Percentiles rank a stretch among this genome's conserved stretches.
Conservation (phyloP, 176 grass and related monocot species). For the Ensete glaucum region DNA sequence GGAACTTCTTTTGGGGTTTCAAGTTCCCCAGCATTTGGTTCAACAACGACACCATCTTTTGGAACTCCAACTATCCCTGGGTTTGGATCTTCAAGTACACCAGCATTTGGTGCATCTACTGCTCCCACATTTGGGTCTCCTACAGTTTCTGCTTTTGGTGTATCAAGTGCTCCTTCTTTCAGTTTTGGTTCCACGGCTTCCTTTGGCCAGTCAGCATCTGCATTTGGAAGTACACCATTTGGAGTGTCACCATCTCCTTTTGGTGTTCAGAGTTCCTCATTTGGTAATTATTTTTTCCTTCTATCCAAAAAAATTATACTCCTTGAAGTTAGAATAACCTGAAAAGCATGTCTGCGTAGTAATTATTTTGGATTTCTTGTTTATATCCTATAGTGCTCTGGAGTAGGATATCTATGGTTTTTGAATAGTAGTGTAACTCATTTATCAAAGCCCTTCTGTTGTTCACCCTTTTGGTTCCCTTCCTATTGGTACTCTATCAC, state of each 20-base stretch:
- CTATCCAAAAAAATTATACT: slow-evolving; percentile 19
- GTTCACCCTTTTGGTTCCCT: slow-evolving; percentile 47
- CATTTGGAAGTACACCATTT: slow-evolving; percentile 61
- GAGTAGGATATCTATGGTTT: background rate
- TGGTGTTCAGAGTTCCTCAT: slow-evolving; percentile 51
- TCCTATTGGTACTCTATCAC: slow-evolving; percentile 30
- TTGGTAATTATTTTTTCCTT: slow-evolving; percentile 44
- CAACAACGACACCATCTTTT: slow-evolving; percentile 27
- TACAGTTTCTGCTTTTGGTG: slow-evolving; percentile 56
- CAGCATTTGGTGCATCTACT: slow-evolving; percentile 50
- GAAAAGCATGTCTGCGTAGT: slow-evolving; percentile 31
- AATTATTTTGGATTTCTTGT: slow-evolving; percentile 37
- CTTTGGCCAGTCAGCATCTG: slow-evolving; percentile 51
- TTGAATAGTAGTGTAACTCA: slow-evolving; percentile 21
- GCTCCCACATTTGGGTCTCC: slow-evolving; percentile 52
- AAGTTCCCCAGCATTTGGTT: slow-evolving; percentile 52
- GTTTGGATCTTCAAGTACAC: slow-evolving; percentile 52
- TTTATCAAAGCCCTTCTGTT: slow-evolving; percentile 35
- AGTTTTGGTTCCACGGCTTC: slow-evolving; percentile 63
- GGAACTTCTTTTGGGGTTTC: slow-evolving; percentile 19
- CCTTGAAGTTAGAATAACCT: background rate
- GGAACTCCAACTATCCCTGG: slow-evolving; percentile 44
- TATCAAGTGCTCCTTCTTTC: slow-evolving; percentile 38
- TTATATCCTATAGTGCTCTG: slow-evolving; percentile 27
- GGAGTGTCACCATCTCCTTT: slow-evolving; percentile 66